Base-by-base conservation (phyloP, 2,329 filamentous ascomycete species). In the Bipolaris sorokiniana region DNA sequence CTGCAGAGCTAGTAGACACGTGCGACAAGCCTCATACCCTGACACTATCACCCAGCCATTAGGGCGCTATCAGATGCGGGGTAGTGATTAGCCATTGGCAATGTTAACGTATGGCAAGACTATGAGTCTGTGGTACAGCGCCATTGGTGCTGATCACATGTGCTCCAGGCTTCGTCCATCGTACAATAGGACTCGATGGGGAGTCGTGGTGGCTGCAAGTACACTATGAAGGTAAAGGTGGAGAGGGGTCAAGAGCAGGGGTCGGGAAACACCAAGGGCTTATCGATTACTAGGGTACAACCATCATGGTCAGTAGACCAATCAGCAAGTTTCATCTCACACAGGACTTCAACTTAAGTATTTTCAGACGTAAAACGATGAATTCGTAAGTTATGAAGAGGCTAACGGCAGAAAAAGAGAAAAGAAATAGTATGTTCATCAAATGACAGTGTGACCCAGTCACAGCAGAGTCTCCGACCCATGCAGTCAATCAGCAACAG, bases 1-100 rank as follows among this genome's bases (percentile, higher is more conserved):
- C 45, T 58, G 41, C 51, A 54, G 31, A 38, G 50, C 50, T 56
- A 56, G 49, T 20, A 42, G 7, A 36, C 49, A 48, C 15, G 49
- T 53, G 20, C 48, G 41, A 37, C 49, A 31, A 31, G 10, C 28
- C 28, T 31, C 28, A 31, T 31, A 37, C 38, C 33, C 13, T 45
- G 40, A 51, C 42, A 18, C 26, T n/a, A 45, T 1, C 26, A 45
- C 23, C 23, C 42, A n/a, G n/a, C 23, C 20, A 28, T 23, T 45
- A 18, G 23, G 41, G 9, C 13, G 41, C 13, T 33, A 33, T 28
- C 7, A 18, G 26, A 45, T 18, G 42, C 26, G 42, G 42, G 42
- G 42, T 44, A 28, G 41, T 45, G 23, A 20, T 18, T 18, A n/a
- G n/a, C n/a, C n/a, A 31, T 11, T 20, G 13, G 10, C 20, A 22